Conservation (phyloP, 2,329 filamentous ascomycete genomes). For the Aspergillus sp. region DNA sequence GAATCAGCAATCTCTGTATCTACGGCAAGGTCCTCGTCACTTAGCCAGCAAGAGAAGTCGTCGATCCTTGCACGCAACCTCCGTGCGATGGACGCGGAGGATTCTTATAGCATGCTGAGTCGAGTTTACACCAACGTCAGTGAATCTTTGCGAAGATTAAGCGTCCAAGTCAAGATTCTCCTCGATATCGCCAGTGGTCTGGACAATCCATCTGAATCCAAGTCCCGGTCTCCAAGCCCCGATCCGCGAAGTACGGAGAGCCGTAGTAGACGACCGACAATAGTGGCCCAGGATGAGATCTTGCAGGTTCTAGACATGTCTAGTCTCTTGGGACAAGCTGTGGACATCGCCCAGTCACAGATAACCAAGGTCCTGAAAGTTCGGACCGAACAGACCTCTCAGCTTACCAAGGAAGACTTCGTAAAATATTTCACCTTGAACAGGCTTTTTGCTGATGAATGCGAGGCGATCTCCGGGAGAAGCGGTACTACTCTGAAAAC, state of each 20-base stretch:
- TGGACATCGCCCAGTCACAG: constrained; percentile 59
- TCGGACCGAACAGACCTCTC: constrained; percentile 53
- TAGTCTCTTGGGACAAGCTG: constrained; percentile 58
- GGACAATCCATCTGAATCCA: constrained; percentile 35
- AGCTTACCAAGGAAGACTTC: constrained; percentile 51
- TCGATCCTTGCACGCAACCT: constrained; percentile 81
- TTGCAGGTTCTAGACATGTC: constrained; percentile 60
- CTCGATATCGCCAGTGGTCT: constrained; percentile 75
- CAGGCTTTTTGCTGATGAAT: constrained; percentile 59
- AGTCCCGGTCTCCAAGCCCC: constrained; percentile 45
- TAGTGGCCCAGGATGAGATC: constrained; percentile 50
- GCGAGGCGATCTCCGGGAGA: constrained; percentile 58
- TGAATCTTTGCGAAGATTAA: constrained; percentile 76
- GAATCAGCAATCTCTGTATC: constrained; percentile 83
- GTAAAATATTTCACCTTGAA: constrained; percentile 58
- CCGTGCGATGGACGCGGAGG: constrained; percentile 70
- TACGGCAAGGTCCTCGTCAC: constrained; percentile 62
- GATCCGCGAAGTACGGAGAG: constrained; percentile 37
- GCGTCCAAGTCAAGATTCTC: constrained; percentile 89
- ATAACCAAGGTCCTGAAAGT: constrained; percentile 59
- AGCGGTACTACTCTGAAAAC: constrained; percentile 55
- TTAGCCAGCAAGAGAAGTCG: constrained; percentile 82
- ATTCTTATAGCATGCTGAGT: constrained; percentile 74
- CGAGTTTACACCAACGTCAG: constrained; percentile 82
- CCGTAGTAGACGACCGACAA: constrained; percentile 21